phyloP scores from a whole-genome alignment of 2,329 filamentous ascomycete species.

The Exophiala xenobiotica region DNA sequence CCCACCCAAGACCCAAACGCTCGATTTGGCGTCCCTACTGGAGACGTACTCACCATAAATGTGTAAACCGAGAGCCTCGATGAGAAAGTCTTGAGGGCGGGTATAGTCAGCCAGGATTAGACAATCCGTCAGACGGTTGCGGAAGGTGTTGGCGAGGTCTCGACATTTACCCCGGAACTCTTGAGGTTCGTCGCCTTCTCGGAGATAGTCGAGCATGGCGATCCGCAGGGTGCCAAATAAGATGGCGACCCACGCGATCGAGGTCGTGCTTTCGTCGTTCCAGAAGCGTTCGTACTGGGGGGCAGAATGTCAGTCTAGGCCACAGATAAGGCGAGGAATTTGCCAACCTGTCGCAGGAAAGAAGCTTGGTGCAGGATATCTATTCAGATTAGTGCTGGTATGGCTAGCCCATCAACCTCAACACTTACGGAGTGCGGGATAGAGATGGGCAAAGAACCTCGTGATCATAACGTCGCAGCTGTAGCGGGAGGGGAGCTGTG shows the following conservation, averaged over 20 bases:
- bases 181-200: constrained; percentile 15
- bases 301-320: background rate
- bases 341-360: constrained; percentile 63
- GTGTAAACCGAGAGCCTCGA: constrained; percentile 31
- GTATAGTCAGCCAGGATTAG: constrained; percentile 31
- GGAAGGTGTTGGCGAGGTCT: constrained; percentile 16
- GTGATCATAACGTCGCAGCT: constrained; percentile 80
- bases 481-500: constrained; percentile 74
- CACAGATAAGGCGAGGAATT: background rate
- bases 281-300: constrained; percentile 19
- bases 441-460: constrained; percentile 82
- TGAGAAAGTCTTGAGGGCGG: constrained; percentile 26
- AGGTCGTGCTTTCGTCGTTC: constrained; percentile 6
- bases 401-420: background rate
- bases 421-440: constrained; percentile 51
- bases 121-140: constrained; percentile 23
- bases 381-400: constrained; percentile 13
- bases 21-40: constrained; percentile 31
- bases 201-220: constrained; percentile 16
- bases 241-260: constrained; percentile 11
- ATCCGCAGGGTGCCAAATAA: constrained; percentile 17
- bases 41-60: constrained; percentile 30
- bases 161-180: constrained; percentile 17
- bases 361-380: constrained; percentile 78
- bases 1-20: constrained; percentile 30